Percentiles rank a stretch among this genome's conserved stretches.
These are phyloP conservation scores for Aspergillus tanneri DNA, from an alignment of 2,329 filamentous ascomycete species.

Conservation along the genomic window DNA sequence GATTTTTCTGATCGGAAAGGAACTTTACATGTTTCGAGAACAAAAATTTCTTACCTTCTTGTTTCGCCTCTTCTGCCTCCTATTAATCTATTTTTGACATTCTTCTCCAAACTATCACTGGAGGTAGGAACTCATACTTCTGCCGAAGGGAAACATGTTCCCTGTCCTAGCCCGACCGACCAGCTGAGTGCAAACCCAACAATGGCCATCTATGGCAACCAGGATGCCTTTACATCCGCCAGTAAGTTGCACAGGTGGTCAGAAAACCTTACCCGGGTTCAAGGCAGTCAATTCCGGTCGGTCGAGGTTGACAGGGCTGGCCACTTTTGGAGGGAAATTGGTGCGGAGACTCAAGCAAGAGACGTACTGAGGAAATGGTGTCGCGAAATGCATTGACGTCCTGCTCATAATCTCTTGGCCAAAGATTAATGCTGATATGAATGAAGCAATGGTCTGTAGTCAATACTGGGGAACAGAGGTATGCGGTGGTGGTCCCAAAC, in stretches of 20 bases:
- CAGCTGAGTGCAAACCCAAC: conserved; percentile 57
- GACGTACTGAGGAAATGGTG: conserved; percentile 44
- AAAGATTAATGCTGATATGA: too few relatives aligned
- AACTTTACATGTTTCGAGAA: conserved; percentile 19
- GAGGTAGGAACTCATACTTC: conserved; percentile 28
- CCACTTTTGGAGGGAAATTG: conserved; percentile 63
- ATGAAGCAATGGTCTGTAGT: too few relatives aligned
- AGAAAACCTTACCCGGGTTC: conserved; percentile 48
- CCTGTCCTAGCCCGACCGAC: conserved; percentile 52
- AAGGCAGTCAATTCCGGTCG: conserved; percentile 49
- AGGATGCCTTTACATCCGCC: conserved; percentile 69
- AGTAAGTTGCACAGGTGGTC: conserved; percentile 68
- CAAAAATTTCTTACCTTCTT: conserved; percentile 52
- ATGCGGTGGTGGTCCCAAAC: too few relatives aligned
- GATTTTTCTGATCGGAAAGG: conserved; percentile 10
- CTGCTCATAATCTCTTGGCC: neutral
- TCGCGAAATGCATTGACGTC: conserved; percentile 16
- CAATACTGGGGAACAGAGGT: too few relatives aligned
- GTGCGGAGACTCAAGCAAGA: conserved; percentile 46
- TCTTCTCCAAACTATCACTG: conserved; percentile 53
- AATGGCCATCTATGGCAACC: conserved; percentile 71
- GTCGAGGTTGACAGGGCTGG: conserved; percentile 56
- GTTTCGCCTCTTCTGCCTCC: conserved; percentile 63
- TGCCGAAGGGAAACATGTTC: conserved; percentile 29
- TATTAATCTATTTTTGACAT: conserved; percentile 61